Evolutionary conservation across 1,284 basidiomycete species (phyloP).

Genomic region (Tilletia horrida): DNA sequence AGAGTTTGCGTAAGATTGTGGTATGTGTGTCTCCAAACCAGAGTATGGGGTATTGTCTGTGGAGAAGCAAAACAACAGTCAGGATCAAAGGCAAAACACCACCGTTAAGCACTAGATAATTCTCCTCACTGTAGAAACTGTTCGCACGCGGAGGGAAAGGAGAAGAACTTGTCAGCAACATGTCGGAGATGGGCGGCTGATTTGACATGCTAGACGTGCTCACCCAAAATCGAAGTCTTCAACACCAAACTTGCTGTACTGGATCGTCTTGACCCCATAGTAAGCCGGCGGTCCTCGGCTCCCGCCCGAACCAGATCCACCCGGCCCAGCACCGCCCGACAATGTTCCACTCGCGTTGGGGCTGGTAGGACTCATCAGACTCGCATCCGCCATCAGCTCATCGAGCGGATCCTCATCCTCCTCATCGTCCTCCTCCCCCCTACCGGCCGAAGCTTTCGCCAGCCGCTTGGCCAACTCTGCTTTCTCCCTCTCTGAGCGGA

Average conservation of each 20-base stretch:
- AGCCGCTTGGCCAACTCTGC: conserved; percentile 46
- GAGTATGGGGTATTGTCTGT: conserved; percentile 67
- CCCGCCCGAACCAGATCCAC: conserved; percentile 19
- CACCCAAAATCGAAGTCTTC: conserved; percentile 94
- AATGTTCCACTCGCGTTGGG: background rate
- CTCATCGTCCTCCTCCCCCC: conserved; percentile 32
- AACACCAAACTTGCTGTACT: conserved; percentile 97
- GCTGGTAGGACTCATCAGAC: conserved; percentile 6
- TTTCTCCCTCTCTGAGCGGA: conserved; percentile 74
- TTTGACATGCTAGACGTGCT: background rate
- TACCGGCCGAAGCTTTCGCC: conserved; percentile 6
- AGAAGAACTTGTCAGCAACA: too few species aligned
- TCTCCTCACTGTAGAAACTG: conserved; percentile 41
- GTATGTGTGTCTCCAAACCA: conserved; percentile 93
- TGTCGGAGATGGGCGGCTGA: too few species aligned
- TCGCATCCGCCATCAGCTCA: conserved; percentile 28
- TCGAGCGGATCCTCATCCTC: conserved; percentile 34
- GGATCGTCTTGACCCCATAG: conserved; percentile 91
- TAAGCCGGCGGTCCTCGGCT: conserved; percentile 65
- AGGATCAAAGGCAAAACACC: too few species aligned
- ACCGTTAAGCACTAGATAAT: too few species aligned
- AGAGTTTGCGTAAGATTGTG: conserved; percentile 94
- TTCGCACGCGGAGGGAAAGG: too few species aligned
- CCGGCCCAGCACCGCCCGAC: background rate
- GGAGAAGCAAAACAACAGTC: conserved; percentile 66